These are phyloP conservation scores for Chamaenerion angustifolium DNA, from an alignment of 345 rosid species.

Conservation along the genomic window DNA sequence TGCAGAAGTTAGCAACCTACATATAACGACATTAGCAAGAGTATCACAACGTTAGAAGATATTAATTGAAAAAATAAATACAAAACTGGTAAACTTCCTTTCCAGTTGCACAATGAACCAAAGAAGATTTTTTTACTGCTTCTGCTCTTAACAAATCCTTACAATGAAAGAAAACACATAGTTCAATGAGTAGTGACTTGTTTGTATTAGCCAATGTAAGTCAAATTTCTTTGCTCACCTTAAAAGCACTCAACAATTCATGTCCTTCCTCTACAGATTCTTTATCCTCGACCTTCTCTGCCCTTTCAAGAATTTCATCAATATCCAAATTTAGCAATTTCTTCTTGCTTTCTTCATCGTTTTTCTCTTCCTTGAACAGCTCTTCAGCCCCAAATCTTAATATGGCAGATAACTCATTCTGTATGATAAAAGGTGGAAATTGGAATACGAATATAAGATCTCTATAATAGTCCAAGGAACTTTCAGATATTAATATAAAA, in stretches of 20 bases:
- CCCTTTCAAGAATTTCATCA: constrained; percentile 96
- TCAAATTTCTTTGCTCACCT: constrained; percentile 33
- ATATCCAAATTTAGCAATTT: constrained; percentile 86
- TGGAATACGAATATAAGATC: neutral
- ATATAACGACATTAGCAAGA: constrained; percentile 11
- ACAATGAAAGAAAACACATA: neutral
- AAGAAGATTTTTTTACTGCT: too few relatives aligned
- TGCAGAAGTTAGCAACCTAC: constrained; percentile 88
- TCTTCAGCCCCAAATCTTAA: constrained; percentile 99
- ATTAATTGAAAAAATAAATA: neutral
- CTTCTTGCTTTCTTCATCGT: constrained; percentile 94
- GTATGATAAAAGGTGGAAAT: constrained; percentile 3
- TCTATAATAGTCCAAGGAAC: too few relatives aligned
- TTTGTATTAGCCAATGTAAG: too few relatives aligned
- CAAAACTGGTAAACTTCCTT: neutral
- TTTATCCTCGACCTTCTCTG: constrained; percentile 92
- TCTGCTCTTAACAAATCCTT: neutral
- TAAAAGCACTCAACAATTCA: constrained; percentile 90
- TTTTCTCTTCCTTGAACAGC: constrained; percentile 87
- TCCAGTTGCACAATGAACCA: too few relatives aligned
- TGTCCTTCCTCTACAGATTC: constrained; percentile 44
- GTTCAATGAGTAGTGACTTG: too few relatives aligned
- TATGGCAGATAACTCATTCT: constrained; percentile 98
- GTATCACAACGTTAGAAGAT: neutral
- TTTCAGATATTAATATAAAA: neutral